Base-by-base conservation (phyloP, 75 land plant genomes). In the Picea sitchensis region DNA sequence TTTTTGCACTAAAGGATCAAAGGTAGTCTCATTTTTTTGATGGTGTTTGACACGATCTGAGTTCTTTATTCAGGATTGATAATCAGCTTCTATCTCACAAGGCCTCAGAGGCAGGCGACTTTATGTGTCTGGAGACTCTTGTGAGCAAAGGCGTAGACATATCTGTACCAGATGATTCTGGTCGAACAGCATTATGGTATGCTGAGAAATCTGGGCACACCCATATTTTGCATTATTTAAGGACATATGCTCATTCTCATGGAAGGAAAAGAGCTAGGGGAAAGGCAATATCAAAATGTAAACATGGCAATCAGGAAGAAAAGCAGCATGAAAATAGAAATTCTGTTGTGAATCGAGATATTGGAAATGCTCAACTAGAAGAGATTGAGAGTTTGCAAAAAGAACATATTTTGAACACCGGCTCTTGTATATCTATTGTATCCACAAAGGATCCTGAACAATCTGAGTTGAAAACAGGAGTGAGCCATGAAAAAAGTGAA, bases 61-160 rank as follows among this genome's bases (percentile, higher is more conserved):
- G 0, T 47, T 47, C 51, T 47, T 47, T 47, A 47, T 61, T 18
- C 63, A 69, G 73, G 73, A 69, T 69, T 69, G n/a, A 69, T 38
- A 38, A 38, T 69, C 38, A 38, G 44, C 38, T 13, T 69, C 47
- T 69, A 69, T 69, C 56, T 47, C 81, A 81, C 38, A 79, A 76
- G 23, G 82, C 82, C 14, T 23, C 80, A 11, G 80, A 81, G 65
- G 80, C 80, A 76, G 81, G 82, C 2, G 82, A 77, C 44, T 21
- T 81, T 21, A n/a, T 36, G 62, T 75, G 82, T 79, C 41, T 81
- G 0, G n/a, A 59, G 41, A 54, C 63, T 60, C 82, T 81, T 17
- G 81, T 32, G 44, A 71, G 65, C 23, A 76, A 30, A 59, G 81
- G 82, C 47, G 44, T 81, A 20, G 64, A 76, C 36, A 15, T 81